These are phyloP conservation scores for Peronospora belbahrii DNA, from an alignment of 352 stramenopile genomes.

Conservation along the genomic window DNA sequence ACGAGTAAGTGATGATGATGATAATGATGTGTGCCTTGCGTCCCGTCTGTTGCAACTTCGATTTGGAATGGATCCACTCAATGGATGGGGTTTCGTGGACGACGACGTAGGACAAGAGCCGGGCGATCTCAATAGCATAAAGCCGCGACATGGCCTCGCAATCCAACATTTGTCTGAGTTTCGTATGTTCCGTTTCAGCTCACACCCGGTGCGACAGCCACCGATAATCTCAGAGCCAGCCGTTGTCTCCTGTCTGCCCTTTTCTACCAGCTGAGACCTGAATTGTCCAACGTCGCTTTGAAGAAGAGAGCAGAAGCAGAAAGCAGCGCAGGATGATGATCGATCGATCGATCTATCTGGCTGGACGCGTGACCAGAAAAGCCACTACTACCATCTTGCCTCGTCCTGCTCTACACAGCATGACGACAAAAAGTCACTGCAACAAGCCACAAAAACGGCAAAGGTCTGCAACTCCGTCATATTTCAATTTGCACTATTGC, in stretches of 20 bases:
- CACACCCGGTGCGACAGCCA: constrained; percentile 5
- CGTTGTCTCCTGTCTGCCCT: constrained; percentile 12
- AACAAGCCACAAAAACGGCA: not conserved
- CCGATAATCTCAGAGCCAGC: constrained; percentile 1
- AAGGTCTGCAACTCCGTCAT: constrained; percentile 9
- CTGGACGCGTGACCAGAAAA: constrained; percentile 27
- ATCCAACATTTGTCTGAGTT: constrained; percentile 10
- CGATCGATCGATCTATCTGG: not conserved
- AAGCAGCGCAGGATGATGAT: constrained; percentile 12
- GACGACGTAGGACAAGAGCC: constrained; percentile 11
- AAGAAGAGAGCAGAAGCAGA: constrained; percentile 23
- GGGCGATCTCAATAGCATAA: constrained; percentile 18
- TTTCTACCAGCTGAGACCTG: constrained; percentile 9
- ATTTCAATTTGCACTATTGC: constrained; percentile 10
- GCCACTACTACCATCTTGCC: constrained; percentile 1
- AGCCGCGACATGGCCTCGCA: constrained; percentile 1
- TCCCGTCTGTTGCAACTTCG: constrained; percentile 10
- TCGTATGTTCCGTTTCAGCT: constrained; percentile 12
- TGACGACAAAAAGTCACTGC: constrained; percentile 8
- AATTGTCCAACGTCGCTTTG: constrained; percentile 23
- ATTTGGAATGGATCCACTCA: constrained; percentile 12
- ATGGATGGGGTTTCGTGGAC: not conserved
- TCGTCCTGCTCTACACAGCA: not conserved
- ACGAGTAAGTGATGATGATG: no score
- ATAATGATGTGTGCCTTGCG: not conserved